Evolutionary conservation across 257 asterid genomes (phyloP).

Genomic region (Paulownia fortunei): DNA sequence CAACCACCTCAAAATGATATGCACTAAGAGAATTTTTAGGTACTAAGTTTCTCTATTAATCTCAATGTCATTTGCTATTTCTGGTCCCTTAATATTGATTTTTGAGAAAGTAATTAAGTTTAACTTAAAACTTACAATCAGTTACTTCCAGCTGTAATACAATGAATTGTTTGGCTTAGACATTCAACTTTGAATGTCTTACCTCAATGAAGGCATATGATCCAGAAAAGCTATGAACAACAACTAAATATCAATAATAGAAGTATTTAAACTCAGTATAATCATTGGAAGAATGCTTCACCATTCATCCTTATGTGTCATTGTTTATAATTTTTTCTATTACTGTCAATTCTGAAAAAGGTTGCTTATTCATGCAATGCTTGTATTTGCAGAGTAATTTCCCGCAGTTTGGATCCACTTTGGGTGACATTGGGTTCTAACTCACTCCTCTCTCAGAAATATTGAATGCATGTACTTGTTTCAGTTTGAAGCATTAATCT

Average conservation of each 20-base stretch:
- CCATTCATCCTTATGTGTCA: conserved; percentile 1
- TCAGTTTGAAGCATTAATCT: conserved; percentile 32
- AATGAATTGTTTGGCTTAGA: not conserved
- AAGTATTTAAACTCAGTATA: not conserved
- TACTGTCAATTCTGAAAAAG: conserved; percentile 9
- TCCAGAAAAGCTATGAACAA: not conserved
- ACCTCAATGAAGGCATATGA: not conserved
- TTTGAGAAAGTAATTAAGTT: not conserved
- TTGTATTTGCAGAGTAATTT: conserved; percentile 17
- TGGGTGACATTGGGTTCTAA: conserved; percentile 24
- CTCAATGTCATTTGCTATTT: not conserved
- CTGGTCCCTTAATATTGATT: not conserved
- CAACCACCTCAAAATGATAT: not conserved
- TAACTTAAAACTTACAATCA: not conserved
- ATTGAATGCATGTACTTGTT: conserved; percentile 30
- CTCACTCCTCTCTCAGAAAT: conserved; percentile 15
- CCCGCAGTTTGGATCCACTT: not conserved
- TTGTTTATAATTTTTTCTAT: not conserved
- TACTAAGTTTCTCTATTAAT: not conserved
- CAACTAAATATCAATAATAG: not conserved
- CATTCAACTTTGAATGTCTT: not conserved
- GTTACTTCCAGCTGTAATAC: not conserved
- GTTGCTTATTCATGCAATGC: conserved; percentile 5
- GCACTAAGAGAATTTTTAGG: not conserved
- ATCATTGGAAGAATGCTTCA: not conserved